Evolutionary conservation across 2,329 filamentous ascomycete genomes (phyloP), one percentile per base, ranked within the genome.

Genomic region (Pseudogymnoascus sp.): DNA sequence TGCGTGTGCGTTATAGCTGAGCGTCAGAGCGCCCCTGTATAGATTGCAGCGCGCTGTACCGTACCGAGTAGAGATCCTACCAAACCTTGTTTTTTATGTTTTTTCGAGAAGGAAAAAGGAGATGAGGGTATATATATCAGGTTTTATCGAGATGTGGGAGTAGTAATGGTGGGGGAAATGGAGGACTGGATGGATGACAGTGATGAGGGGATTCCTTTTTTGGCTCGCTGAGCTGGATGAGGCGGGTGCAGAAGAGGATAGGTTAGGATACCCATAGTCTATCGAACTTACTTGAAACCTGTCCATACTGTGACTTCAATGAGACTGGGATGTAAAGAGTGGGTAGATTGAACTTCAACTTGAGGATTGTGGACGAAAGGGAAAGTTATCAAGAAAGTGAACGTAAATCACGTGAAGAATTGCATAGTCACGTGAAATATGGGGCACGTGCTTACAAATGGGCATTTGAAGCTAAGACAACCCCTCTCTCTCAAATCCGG

Each of bases 231-330:
- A 52, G 45, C 45, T 52, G 45, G 45, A 31, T 12, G 25, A 52
- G 45, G 45, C 45, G 45, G 45, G 45, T 52, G 25, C 25, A 52
- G 14, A 52, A 52, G 25, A 52, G 45, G 45, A 52, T 52, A 52
- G 25, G 25, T 16, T 28, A 52, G 14, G n/a, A 52, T 49, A 49
- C 45, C 45, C 45, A 52, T 31, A 2, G 45, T 52, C 45, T 31
- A 52, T 52, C 25, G 14, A 52, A 52, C 1, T 31, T 52, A 52
- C 23, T 11, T 52, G 45, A 52, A 31, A 16, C 45, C 45, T 31
- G 45, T 31, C 23, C 21, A 25, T 31, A 52, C 23, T 5, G 14
- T 28, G 14, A 52, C 31, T 52, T 6, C 6, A 52, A 31, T 31
- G 45, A 12, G 3, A 7, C 14, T 11, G 23, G 16, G 16, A 21